Evolutionary conservation across 805 yeast species (phyloP).

Genomic region (Ogataea minuta): DNA sequence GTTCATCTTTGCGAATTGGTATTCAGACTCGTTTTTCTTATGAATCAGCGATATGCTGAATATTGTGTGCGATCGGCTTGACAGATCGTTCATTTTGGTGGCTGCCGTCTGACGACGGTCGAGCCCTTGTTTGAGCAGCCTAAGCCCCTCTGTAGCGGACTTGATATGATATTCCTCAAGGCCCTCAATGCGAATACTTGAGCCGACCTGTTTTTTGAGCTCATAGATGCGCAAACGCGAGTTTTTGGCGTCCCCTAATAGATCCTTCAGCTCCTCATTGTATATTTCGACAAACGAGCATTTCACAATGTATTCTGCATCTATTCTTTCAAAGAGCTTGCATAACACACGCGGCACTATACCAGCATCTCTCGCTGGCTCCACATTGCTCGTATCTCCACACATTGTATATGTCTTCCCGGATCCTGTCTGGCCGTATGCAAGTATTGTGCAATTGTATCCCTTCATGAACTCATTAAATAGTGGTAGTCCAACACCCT

Average conservation of each 20-base stretch:
- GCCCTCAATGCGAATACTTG: constrained; percentile 55
- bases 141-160: constrained; percentile 55
- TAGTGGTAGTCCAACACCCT: constrained; percentile 46
- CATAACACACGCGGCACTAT: constrained; percentile 49
- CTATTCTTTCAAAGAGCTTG: constrained; percentile 36
- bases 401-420: constrained; percentile 64
- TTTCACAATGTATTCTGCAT: constrained; percentile 41
- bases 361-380: constrained; percentile 39
- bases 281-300: constrained; percentile 56
- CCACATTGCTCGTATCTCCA: constrained; percentile 38
- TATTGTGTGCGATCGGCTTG: constrained; percentile 76
- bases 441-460: constrained; percentile 52
- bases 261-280: constrained; percentile 42
- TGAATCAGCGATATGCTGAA: constrained; percentile 62
- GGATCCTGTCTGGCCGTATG: constrained; percentile 63
- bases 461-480: constrained; percentile 50
- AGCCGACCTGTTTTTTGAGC: constrained; percentile 22
- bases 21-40: constrained; percentile 32
- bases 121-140: constrained; percentile 54
- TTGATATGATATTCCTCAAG: constrained; percentile 59
- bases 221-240: constrained; percentile 41
- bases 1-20: constrained; percentile 43
- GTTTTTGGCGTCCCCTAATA: constrained; percentile 38
- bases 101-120: constrained; percentile 63
- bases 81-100: constrained; percentile 69